A percentile compares a stretch with the other conserved stretches of the same genome.
Evolutionary conservation across 495 filamentous ascomycete species (phyloP).

Genomic region (Lasiosphaeria miniovina): DNA sequence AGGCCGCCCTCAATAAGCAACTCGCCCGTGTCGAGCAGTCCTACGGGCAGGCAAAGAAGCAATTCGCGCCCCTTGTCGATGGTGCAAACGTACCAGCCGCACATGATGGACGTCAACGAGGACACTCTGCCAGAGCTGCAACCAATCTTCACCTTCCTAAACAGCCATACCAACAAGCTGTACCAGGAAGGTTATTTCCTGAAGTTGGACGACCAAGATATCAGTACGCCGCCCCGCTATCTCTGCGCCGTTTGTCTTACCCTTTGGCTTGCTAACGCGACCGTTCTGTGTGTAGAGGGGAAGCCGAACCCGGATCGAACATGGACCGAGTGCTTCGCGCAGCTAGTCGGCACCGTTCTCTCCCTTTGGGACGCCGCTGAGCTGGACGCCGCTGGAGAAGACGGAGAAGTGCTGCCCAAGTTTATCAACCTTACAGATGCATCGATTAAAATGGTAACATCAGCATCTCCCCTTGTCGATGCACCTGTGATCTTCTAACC

Average conservation of each 20-base stretch:
- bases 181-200: constrained; percentile 98
- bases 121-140: constrained; percentile 90
- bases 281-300: constrained; percentile 57
- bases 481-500: constrained; percentile 3
- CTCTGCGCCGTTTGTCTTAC: not conserved
- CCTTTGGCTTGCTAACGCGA: constrained; percentile 26
- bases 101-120: constrained; percentile 74
- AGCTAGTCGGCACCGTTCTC: constrained; percentile 89
- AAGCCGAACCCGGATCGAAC: constrained; percentile 79
- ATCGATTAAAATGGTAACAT: constrained; percentile 86
- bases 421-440: constrained; percentile 98
- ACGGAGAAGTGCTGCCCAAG: constrained; percentile 84
- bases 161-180: constrained; percentile 92
- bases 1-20: constrained; percentile 22
- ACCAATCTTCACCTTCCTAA: constrained; percentile 90
- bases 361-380: constrained; percentile 95
- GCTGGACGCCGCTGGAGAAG: constrained; percentile 79
- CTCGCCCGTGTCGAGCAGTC: constrained; percentile 21
- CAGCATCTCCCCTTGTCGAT: not conserved
- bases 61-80: constrained; percentile 57
- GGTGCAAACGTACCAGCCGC: constrained; percentile 81
- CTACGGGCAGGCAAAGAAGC: constrained; percentile 26
- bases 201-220: constrained; percentile 91
- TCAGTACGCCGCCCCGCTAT: constrained; percentile 54
- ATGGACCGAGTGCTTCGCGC: constrained; percentile 97